Percentiles rank a stretch among this genome's conserved stretches.
These are phyloP conservation scores for Beauveria medogensis DNA, from an alignment of 2,329 filamentous ascomycete species.

Conservation along the genomic window DNA sequence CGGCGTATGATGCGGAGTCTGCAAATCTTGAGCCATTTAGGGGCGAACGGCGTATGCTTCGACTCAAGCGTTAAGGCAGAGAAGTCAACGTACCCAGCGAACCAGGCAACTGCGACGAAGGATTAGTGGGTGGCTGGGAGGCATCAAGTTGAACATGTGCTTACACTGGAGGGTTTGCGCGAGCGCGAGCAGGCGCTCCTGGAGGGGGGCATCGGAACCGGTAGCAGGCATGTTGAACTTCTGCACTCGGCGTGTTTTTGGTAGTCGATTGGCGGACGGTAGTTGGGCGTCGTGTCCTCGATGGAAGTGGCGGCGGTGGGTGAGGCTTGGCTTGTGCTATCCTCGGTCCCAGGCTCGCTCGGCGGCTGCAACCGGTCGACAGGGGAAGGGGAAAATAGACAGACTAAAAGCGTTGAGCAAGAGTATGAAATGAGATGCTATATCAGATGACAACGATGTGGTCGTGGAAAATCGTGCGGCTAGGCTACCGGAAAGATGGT, in stretches of 20 bases:
- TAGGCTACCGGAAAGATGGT: background rate
- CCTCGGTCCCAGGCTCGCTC: background rate
- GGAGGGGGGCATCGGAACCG: conserved; percentile 54
- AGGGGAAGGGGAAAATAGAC: background rate
- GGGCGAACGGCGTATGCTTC: background rate
- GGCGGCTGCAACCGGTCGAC: background rate
- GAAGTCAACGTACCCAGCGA: conserved; percentile 59
- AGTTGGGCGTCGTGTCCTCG: background rate
- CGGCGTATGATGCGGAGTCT: background rate
- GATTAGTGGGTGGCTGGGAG: conserved; percentile 24
- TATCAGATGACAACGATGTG: background rate
- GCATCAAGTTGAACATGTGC: conserved; percentile 28
- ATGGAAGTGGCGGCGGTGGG: conserved; percentile 1
- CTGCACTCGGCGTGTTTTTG: background rate
- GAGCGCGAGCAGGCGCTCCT: conserved; percentile 66
- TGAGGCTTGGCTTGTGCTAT: background rate
- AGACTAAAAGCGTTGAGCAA: background rate
- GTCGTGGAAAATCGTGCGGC: background rate
- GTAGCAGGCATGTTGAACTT: conserved; percentile 3
- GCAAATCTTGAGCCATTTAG: conserved; percentile 4
- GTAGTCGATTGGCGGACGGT: background rate
- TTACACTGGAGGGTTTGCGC: conserved; percentile 89
- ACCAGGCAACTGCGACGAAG: conserved; percentile 59
- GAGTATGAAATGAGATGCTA: background rate
- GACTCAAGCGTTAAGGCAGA: background rate